Evolutionary conservation across 2,329 filamentous ascomycete genomes (phyloP).

Genomic region (Aspergillus jensenii): DNA sequence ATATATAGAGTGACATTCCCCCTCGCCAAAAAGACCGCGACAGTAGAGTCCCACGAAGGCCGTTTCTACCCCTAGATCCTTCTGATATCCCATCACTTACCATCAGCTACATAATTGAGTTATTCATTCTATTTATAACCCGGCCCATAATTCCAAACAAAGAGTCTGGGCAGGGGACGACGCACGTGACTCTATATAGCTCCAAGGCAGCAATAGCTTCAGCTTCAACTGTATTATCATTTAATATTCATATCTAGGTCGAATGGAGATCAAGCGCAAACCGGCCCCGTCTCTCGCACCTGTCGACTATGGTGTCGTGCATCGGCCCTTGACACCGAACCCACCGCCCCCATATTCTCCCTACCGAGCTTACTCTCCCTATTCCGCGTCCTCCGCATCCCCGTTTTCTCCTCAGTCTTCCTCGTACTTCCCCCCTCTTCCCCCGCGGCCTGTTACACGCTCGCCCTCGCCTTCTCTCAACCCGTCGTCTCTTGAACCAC

Average conservation of each 20-base stretch:
- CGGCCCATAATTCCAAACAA: too few relatives aligned
- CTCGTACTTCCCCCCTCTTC: not conserved
- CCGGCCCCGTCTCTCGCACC: constrained; percentile 1
- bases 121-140: too few relatives aligned
- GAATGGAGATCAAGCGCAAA: constrained; percentile 12
- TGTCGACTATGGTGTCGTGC: constrained; percentile 3
- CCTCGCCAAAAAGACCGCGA: too few relatives aligned
- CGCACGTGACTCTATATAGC: not conserved
- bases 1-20: too few relatives aligned
- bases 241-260: not conserved
- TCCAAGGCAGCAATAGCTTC: not conserved
- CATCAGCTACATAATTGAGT: too few relatives aligned
- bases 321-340: constrained; percentile 6
- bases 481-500: not conserved
- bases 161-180: too few relatives aligned
- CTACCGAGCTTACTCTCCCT: not conserved
- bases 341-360: constrained; percentile 4
- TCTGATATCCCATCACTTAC: too few relatives aligned
- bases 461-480: not conserved
- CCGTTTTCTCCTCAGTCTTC: not conserved
- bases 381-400: not conserved
- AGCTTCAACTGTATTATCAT: not conserved
- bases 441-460: not conserved
- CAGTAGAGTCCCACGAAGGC: too few relatives aligned
- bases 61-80: too few relatives aligned